These are phyloP conservation scores for Beauveria brongniartii DNA, from an alignment of 2,329 filamentous ascomycete genomes.

Conservation along the genomic window DNA sequence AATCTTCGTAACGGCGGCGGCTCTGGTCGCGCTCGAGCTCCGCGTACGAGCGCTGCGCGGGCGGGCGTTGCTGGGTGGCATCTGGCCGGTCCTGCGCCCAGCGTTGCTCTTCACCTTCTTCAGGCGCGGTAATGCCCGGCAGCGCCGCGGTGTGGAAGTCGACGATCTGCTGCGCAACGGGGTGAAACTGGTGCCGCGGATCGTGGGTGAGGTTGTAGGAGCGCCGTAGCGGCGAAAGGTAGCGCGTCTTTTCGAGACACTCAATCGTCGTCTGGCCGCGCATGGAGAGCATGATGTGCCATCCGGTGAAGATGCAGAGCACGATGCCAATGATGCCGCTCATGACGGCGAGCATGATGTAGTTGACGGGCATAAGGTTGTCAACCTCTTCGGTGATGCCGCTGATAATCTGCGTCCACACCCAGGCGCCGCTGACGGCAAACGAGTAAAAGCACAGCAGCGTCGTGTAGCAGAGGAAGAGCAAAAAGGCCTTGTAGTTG, in stretches of 20 bases:
- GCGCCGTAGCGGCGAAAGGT: slow-evolving; percentile 70
- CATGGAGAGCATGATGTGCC: slow-evolving; percentile 78
- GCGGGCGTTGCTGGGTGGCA: slow-evolving; percentile 16
- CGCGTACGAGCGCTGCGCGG: slow-evolving; percentile 43
- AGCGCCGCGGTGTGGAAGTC: slow-evolving; percentile 77
- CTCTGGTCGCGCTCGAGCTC: slow-evolving; percentile 48
- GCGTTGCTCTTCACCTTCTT: slow-evolving; percentile 65
- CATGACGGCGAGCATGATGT: slow-evolving; percentile 78
- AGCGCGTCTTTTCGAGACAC: slow-evolving; percentile 90
- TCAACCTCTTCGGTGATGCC: slow-evolving; percentile 61
- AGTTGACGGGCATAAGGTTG: slow-evolving; percentile 78
- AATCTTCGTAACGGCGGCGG: slow-evolving; percentile 53
- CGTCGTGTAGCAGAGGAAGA: slow-evolving; percentile 85
- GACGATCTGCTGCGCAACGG: slow-evolving; percentile 62
- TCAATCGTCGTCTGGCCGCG: slow-evolving; percentile 90
- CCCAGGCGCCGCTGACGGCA: slow-evolving; percentile 68
- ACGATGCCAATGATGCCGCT: slow-evolving; percentile 88
- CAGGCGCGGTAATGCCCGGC: slow-evolving; percentile 69
- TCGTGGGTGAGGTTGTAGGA: slow-evolving; percentile 57
- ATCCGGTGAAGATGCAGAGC: slow-evolving; percentile 78
- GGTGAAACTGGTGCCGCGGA: slow-evolving; percentile 39
- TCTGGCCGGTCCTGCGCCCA: slow-evolving; percentile 16
- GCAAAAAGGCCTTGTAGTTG: slow-evolving; percentile 92
- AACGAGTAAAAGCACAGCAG: slow-evolving; percentile 80
- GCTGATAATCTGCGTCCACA: slow-evolving; percentile 72